Percentiles rank a stretch among this genome's conserved stretches.
Conservation (phyloP, 257 asterid genomes). For the Coffea eugenioides region DNA sequence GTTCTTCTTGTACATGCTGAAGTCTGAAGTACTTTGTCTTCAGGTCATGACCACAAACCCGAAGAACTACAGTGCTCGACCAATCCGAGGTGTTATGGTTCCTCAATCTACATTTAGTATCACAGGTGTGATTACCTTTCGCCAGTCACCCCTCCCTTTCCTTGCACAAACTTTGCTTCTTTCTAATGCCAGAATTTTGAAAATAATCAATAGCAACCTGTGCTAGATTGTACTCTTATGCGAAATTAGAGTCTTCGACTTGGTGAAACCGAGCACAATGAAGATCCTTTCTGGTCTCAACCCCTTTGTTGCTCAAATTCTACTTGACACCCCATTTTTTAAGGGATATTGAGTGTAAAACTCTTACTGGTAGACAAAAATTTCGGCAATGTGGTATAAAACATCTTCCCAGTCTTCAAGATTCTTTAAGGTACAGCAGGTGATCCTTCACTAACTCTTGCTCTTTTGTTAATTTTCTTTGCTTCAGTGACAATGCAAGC, state of each 20-base stretch:
- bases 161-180: background rate
- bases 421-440: background rate
- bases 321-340: too few relatives aligned
- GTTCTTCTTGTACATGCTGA: background rate
- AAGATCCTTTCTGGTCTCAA: background rate
- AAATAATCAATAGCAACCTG: background rate
- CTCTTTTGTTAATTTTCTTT: background rate
- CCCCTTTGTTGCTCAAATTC: too few relatives aligned
- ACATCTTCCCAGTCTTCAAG: background rate
- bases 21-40: background rate
- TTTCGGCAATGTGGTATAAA: background rate
- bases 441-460: background rate
- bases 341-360: too few relatives aligned
- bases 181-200: background rate
- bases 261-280: background rate
- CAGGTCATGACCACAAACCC: constrained; percentile 1
- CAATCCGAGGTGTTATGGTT: constrained; percentile 37
- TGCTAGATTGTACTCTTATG: background rate
- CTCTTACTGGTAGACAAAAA: background rate
- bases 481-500: constrained; percentile 27
- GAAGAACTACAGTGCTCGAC: background rate
- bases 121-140: constrained; percentile 31
- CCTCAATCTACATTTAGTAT: constrained; percentile 50
- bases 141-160: too few relatives aligned
- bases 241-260: background rate